phyloP scores from a whole-genome alignment of 257 asterid species.

The Eustoma russellianum region DNA sequence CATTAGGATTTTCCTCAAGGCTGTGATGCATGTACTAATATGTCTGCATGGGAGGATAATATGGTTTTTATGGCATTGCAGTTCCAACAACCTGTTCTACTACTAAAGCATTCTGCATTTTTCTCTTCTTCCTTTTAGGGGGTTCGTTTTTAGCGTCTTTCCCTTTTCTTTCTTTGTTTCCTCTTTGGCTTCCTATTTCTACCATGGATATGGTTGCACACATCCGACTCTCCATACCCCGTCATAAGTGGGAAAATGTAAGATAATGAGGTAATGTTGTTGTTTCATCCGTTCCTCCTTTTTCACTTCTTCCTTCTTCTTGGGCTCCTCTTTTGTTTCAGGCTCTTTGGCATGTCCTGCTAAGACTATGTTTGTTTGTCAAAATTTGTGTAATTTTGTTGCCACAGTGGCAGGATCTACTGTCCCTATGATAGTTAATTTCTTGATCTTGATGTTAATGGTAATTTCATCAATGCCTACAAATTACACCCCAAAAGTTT shows the following conservation, averaged over 20 bases:
- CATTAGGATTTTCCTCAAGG: constrained; percentile 81
- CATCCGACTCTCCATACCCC: too few species aligned
- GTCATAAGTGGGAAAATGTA: too few species aligned
- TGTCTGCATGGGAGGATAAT: constrained; percentile 31
- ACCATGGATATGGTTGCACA: too few species aligned
- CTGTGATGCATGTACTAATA: constrained; percentile 33
- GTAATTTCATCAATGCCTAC: constrained; percentile 69
- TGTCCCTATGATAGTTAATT: constrained; percentile 59
- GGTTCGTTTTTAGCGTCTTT: constrained; percentile 19
- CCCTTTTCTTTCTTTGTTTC: constrained; percentile 25
- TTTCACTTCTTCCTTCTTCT: constrained; percentile 73
- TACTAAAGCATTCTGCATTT: constrained; percentile 25
- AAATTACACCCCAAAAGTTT: not conserved
- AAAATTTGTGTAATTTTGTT: constrained; percentile 65
- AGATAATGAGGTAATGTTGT: too few species aligned
- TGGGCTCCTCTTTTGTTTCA: constrained; percentile 71
- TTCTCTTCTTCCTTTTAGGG: constrained; percentile 23
- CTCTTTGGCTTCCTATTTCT: constrained; percentile 30
- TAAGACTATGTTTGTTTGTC: constrained; percentile 52
- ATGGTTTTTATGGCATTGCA: constrained; percentile 36
- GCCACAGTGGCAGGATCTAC: constrained; percentile 79
- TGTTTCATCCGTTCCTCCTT: constrained; percentile 54
- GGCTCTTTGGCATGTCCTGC: constrained; percentile 81
- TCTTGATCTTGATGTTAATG: constrained; percentile 64
- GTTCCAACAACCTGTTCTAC: constrained; percentile 25